A percentile compares a stretch with the other conserved stretches of the same genome.
Evolutionary conservation across 73 alveolate genomes (phyloP).

Genomic region (Uronychia setigera): DNA sequence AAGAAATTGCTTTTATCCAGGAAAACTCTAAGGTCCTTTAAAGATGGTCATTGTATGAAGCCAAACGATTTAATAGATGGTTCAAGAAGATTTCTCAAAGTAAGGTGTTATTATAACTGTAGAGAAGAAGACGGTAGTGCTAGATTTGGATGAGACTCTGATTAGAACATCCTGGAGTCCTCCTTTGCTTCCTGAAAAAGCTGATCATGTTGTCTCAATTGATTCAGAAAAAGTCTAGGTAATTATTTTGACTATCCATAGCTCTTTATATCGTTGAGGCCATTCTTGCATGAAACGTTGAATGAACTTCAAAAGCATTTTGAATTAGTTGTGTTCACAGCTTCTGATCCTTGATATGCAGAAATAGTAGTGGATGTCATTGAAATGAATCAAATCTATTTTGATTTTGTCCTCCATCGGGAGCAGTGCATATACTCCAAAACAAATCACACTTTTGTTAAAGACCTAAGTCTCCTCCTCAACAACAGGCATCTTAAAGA

Average conservation of each 20-base stretch:
- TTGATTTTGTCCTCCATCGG: slow-evolving; percentile 22
- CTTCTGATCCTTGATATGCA: slow-evolving; percentile 29
- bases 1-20: not conserved
- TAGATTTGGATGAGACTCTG: slow-evolving; percentile 56
- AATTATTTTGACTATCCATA: slow-evolving; percentile 6
- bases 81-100: not conserved
- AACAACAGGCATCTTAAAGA: slow-evolving; percentile 44
- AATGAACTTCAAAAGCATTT: slow-evolving; percentile 2
- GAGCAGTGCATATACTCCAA: slow-evolving; percentile 26
- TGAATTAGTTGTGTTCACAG: slow-evolving; percentile 52
- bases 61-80: not conserved
- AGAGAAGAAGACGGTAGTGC: slow-evolving; percentile 48
- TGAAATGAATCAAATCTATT: slow-evolving; percentile 15
- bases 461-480: slow-evolving; percentile 28
- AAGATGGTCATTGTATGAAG: not conserved
- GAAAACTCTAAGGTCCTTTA: not conserved
- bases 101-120: not conserved
- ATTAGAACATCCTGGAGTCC: slow-evolving; percentile 24
- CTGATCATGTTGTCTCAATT: slow-evolving; percentile 10
- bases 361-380: slow-evolving; percentile 32
- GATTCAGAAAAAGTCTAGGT: not conserved
- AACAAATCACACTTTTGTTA: slow-evolving; percentile 3
- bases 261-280: slow-evolving; percentile 16
- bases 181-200: slow-evolving; percentile 4
- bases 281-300: slow-evolving; percentile 22